Evolutionary conservation across 2,329 filamentous ascomycete genomes (phyloP).

Genomic region (Penicillium sp.): DNA sequence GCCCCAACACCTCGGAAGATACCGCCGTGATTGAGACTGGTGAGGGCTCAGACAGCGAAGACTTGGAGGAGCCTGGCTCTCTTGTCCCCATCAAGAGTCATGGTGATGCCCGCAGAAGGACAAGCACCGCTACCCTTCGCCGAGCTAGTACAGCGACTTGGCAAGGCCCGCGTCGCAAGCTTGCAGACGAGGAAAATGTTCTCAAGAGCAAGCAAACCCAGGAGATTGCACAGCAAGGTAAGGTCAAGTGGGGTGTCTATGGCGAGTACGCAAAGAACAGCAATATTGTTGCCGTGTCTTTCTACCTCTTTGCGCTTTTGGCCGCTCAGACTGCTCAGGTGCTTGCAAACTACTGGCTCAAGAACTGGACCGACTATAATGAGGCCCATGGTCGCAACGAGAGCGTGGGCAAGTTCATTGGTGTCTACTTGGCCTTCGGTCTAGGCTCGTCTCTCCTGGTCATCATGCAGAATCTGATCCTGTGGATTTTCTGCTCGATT

Average conservation of each 20-base stretch:
- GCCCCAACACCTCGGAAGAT: constrained; percentile 71
- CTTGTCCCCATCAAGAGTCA: constrained; percentile 74
- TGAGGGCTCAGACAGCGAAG: constrained; percentile 62
- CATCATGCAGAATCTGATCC: constrained; percentile 87
- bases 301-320: constrained; percentile 80
- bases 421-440: constrained; percentile 94
- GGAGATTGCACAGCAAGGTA: constrained; percentile 90
- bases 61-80: constrained; percentile 75
- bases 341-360: constrained; percentile 88
- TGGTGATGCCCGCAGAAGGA: constrained; percentile 65
- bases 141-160: constrained; percentile 93
- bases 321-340: constrained; percentile 83
- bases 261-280: constrained; percentile 92
- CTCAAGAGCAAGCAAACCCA: constrained; percentile 84
- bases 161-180: constrained; percentile 80
- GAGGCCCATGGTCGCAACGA: constrained; percentile 70
- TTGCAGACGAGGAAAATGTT: constrained; percentile 75
- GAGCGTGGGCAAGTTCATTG: constrained; percentile 85
- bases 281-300: constrained; percentile 79
- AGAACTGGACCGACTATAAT: constrained; percentile 87
- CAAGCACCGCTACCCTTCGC: constrained; percentile 79
- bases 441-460: constrained; percentile 84
- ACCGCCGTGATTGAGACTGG: constrained; percentile 58
- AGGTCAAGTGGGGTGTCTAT: constrained; percentile 98
- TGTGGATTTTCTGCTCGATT: constrained; percentile 99